Base-by-base conservation (phyloP, 2,329 filamentous ascomycete genomes). In the Neocatenulostroma microsporum region DNA sequence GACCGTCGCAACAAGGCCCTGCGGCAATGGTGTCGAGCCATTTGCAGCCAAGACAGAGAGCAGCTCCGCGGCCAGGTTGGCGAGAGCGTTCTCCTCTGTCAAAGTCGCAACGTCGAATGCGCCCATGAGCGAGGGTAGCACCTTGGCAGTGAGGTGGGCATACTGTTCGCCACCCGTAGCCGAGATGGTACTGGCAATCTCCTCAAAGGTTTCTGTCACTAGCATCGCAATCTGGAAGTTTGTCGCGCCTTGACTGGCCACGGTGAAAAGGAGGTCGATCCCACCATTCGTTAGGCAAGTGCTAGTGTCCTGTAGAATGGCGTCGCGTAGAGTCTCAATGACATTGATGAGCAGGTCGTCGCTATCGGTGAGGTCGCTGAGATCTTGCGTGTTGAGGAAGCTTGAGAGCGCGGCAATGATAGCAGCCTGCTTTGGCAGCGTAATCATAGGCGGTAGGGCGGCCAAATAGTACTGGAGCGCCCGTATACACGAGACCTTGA, bases 161-260 rank as follows among this genome's bases (percentile, higher is more conserved):
- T 89, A 98, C 1, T 78, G 73, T 7, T 83, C 76, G 5, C 72
- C 65, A 15, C 78, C 77, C 42, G 67, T 64, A 11, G 79, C 76
- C 2, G 82, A 68, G 40, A 94, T 74, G 1, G 69, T 72, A 34
- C 73, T 69, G 5, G 88, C 82, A 39, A 95, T 80, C 28, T 91
- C 85, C 59, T 96, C 89, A 54, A 98, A 94, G 0, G 85, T 80
- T 62, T 98, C 91, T 23, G 78, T 82, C 17, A 96, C 82, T 34
- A 95, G 69, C 66, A 88, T 81, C 1, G 82, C 86, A 30, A 95
- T 76, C 59, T 95, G 88, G 66, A 93, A 94, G 63, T 94, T 96
- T 42, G 75, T 78, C 0, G 89, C 84, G 19, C 87, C 87, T 55
- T 88, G 80, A 58, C 86, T 91, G 15, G 87, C 89, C 42, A 96